A percentile compares a stretch with the other conserved stretches of the same genome.
phyloP scores from a whole-genome alignment of 306 rosid genomes.

The Medicago lupulina region DNA sequence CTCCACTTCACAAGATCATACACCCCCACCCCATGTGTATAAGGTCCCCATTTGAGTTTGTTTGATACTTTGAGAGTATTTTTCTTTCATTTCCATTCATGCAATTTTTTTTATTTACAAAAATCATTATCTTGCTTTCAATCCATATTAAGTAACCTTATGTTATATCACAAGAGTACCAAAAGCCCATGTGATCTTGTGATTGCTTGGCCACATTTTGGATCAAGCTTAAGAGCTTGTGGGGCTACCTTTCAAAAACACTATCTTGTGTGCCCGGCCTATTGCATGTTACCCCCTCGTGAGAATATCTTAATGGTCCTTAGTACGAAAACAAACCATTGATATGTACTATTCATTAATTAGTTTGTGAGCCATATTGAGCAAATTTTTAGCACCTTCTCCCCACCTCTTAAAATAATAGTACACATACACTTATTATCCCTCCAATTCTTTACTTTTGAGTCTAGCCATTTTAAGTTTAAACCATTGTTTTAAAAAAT shows the following conservation, averaged over 20 bases:
- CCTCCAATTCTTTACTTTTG: neutral
- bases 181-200: constrained; percentile 90
- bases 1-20: constrained; percentile 64
- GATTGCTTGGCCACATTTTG: constrained; percentile 63
- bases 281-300: constrained; percentile 89
- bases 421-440: neutral
- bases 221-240: constrained; percentile 46
- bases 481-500: neutral
- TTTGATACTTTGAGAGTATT: constrained; percentile 53
- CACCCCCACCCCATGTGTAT: constrained; percentile 87
- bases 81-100: constrained; percentile 58
- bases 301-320: constrained; percentile 71
- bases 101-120: constrained; percentile 3
- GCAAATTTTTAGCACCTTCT: neutral
- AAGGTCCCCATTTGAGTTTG: constrained; percentile 80
- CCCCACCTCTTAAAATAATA: neutral
- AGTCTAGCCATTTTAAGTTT: constrained; percentile 25
- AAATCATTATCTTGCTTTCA: constrained; percentile 35
- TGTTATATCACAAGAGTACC: constrained; percentile 53
- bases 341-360: constrained; percentile 52
- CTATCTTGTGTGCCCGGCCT: constrained; percentile 24
- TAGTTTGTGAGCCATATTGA: constrained; percentile 37
- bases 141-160: constrained; percentile 58
- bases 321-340: constrained; percentile 51
- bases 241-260: constrained; percentile 39